phyloP scores from a whole-genome alignment of 2,329 filamentous ascomycete species.

The Scolecobasidium constrictum region DNA sequence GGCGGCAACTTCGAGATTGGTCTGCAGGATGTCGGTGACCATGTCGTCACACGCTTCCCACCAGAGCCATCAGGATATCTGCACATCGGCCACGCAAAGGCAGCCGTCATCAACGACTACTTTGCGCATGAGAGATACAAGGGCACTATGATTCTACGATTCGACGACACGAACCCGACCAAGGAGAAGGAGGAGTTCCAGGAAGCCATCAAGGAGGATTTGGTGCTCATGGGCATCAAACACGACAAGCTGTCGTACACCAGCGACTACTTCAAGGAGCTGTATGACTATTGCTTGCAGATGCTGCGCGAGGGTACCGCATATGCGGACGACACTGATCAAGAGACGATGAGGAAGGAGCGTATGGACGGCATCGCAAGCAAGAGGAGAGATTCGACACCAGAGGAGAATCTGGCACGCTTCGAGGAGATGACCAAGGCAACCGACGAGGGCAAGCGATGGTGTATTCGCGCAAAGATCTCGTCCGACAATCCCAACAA shows the following conservation, averaged over 20 bases:
- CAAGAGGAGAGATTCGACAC: slow-evolving; percentile 62
- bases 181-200: slow-evolving; percentile 98
- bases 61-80: slow-evolving; percentile 94
- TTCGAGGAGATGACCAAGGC: slow-evolving; percentile 93
- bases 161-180: slow-evolving; percentile 94
- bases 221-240: slow-evolving; percentile 82
- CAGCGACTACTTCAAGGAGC: slow-evolving; percentile 87
- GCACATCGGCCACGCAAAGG: slow-evolving; percentile 93
- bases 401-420: slow-evolving; percentile 75
- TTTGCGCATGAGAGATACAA: slow-evolving; percentile 91
- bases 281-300: slow-evolving; percentile 75
- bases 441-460: slow-evolving; percentile 63
- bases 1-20: slow-evolving; percentile 85
- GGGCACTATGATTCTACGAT: slow-evolving; percentile 79
- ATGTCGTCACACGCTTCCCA: slow-evolving; percentile 84
- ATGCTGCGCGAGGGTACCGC: slow-evolving; percentile 81
- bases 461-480: slow-evolving; percentile 93
- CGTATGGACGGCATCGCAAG: slow-evolving; percentile 76
- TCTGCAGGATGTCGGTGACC: slow-evolving; percentile 64
- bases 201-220: slow-evolving; percentile 85
- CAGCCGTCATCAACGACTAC: slow-evolving; percentile 87
- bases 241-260: slow-evolving; percentile 82
- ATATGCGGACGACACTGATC: slow-evolving; percentile 89
- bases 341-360: slow-evolving; percentile 78
- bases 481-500: slow-evolving; percentile 89